These are phyloP conservation scores for Adenanthera pavonina DNA, from an alignment of 306 rosid genomes.

Conservation along the genomic window DNA sequence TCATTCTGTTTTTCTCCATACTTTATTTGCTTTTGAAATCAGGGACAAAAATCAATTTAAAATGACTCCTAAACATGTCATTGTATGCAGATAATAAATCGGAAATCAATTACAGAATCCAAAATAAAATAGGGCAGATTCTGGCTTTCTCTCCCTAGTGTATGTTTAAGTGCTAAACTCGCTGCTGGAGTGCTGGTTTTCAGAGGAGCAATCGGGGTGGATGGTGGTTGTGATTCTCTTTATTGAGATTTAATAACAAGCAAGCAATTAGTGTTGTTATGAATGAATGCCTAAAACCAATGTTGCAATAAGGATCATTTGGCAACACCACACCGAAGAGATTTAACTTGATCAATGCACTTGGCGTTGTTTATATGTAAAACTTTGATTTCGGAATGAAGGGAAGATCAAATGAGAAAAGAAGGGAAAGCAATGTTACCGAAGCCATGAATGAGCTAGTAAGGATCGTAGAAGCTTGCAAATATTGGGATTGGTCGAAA, in stretches of 20 bases:
- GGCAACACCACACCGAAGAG: constrained; percentile 3
- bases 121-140: not conserved
- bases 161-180: no score
- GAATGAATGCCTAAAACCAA: constrained; percentile 2
- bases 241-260: no score
- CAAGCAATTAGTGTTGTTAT: not conserved
- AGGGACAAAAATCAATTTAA: not conserved
- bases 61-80: not conserved
- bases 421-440: constrained; percentile 42
- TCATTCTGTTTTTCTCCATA: not conserved
- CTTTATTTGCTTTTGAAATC: not conserved
- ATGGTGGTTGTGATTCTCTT: no score
- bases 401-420: not conserved
- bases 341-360: not conserved
- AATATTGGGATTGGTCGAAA: not conserved
- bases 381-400: not conserved
- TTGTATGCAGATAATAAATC: not conserved
- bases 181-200: no score
- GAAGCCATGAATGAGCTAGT: constrained; percentile 54
- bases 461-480: constrained; percentile 28
- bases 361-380: not conserved
- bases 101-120: not conserved
- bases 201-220: no score
- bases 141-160: no score
- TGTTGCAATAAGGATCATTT: constrained; percentile 10